A percentile compares a stretch with the other conserved stretches of the same genome.
phyloP scores from a whole-genome alignment of 495 filamentous ascomycete genomes.

The Lasiosphaeria miniovina region DNA sequence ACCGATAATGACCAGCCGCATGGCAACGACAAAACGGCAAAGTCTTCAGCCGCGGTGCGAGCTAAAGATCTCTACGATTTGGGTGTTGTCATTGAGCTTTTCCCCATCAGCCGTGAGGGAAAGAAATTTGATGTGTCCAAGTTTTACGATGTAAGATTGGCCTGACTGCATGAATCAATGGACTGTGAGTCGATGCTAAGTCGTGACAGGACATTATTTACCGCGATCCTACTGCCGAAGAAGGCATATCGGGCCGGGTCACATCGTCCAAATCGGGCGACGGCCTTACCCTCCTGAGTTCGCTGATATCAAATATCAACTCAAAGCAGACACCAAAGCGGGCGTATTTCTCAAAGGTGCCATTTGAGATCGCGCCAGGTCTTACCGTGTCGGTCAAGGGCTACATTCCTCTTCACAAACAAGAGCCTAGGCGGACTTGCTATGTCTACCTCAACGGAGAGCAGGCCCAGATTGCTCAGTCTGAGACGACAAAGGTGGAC shows the following conservation, averaged over 20 bases:
- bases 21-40: constrained; percentile 61
- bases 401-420: constrained; percentile 82
- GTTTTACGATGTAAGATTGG: constrained; percentile 78
- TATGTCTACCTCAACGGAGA: constrained; percentile 86
- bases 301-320: constrained; percentile 84
- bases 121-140: constrained; percentile 77
- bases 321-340: constrained; percentile 86
- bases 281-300: constrained; percentile 76
- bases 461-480: constrained; percentile 72
- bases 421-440: constrained; percentile 72
- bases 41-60: constrained; percentile 73
- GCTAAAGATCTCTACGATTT: constrained; percentile 96
- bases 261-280: constrained; percentile 56
- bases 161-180: neutral
- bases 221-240: constrained; percentile 59
- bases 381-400: constrained; percentile 88
- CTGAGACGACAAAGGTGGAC: constrained; percentile 66
- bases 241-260: constrained; percentile 41
- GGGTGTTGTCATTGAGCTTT: constrained; percentile 88
- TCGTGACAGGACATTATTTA: constrained; percentile 73
- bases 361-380: constrained; percentile 80
- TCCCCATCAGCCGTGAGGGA: constrained; percentile 75
- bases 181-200: constrained; percentile 18
- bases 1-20: constrained; percentile 94
- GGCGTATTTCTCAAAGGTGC: constrained; percentile 78